These are phyloP conservation scores for Nitzschia palea DNA, from an alignment of 108 stramenopile species.

Conservation along the genomic window DNA sequence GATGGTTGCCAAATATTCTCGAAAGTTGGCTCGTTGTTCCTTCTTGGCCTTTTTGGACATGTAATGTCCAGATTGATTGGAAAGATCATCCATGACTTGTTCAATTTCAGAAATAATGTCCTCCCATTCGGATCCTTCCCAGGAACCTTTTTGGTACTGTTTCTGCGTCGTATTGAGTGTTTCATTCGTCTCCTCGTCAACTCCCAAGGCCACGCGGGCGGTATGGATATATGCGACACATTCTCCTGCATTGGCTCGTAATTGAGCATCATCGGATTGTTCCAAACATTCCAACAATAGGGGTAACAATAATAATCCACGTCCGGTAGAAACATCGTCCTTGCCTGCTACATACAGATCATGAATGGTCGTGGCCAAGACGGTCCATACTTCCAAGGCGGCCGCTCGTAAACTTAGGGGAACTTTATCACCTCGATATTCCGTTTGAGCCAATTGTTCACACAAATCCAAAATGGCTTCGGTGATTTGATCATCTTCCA, in stretches of 20 bases:
- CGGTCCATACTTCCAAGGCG: conserved; percentile 81
- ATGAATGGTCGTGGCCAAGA: conserved; percentile 63
- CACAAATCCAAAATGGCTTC: conserved; percentile 64
- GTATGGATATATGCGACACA: conserved; percentile 80
- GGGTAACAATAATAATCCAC: conserved; percentile 61
- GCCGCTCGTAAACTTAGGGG: conserved; percentile 52
- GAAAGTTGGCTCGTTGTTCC: conserved; percentile 74
- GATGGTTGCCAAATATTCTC: conserved; percentile 77
- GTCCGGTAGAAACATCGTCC: conserved; percentile 48
- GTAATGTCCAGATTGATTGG: conserved; percentile 68
- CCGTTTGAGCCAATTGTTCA: conserved; percentile 46
- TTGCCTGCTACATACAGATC: conserved; percentile 66
- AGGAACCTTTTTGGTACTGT: conserved; percentile 61
- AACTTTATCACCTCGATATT: conserved; percentile 62
- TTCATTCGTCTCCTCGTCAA: conserved; percentile 32
- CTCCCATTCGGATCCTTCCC: conserved; percentile 87
- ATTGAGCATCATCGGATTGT: conserved; percentile 15
- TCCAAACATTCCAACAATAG: conserved; percentile 65
- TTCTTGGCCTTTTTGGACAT: conserved; percentile 85
- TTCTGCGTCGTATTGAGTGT: conserved; percentile 47
- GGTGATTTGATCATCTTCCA: conserved; percentile 48
- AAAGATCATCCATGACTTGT: conserved; percentile 69
- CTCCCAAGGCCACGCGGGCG: conserved; percentile 62
- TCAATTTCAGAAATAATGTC: conserved; percentile 72
- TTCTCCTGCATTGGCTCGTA: conserved; percentile 73